phyloP scores from a whole-genome alignment of 495 filamentous ascomycete genomes.

The Rostrohypoxylon terebratum region DNA sequence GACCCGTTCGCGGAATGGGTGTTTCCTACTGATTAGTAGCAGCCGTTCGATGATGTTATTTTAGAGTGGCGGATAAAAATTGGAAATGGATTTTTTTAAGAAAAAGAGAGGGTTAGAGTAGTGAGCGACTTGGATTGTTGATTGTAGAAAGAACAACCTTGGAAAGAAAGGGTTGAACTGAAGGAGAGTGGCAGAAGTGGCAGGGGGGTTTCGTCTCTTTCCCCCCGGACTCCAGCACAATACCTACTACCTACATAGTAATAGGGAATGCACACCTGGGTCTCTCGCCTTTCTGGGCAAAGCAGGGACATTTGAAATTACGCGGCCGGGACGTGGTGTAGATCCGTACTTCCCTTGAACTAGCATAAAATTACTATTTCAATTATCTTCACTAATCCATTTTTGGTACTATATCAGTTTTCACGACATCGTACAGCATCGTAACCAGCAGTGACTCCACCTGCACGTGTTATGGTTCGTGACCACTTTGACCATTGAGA shows the following conservation, averaged over 20 bases:
- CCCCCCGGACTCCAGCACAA: slow-evolving; percentile 5
- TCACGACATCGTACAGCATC: slow-evolving; percentile 4
- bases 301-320: slow-evolving; percentile 11
- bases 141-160: slow-evolving; percentile 3
- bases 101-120: slow-evolving; percentile 1
- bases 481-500: slow-evolving; percentile 2
- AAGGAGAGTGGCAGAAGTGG: slow-evolving; percentile 14
- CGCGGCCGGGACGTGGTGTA: slow-evolving; percentile 11
- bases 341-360: slow-evolving; percentile 2
- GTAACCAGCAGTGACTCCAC: neutral
- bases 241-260: too few relatives aligned
- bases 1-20: slow-evolving; percentile 45
- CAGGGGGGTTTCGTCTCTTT: neutral
- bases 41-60: slow-evolving; percentile 8
- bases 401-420: neutral
- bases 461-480: neutral
- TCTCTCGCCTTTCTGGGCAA: neutral
- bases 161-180: slow-evolving; percentile 5
- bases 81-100: neutral
- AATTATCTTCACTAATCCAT: neutral
- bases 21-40: slow-evolving; percentile 9
- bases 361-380: slow-evolving; percentile 1
- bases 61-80: slow-evolving; percentile 3
- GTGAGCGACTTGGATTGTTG: slow-evolving; percentile 7
- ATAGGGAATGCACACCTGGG: slow-evolving; percentile 1